These are phyloP conservation scores for Sporothrix schenckii DNA, from an alignment of 2,329 filamentous ascomycete genomes.

Conservation along the genomic window DNA sequence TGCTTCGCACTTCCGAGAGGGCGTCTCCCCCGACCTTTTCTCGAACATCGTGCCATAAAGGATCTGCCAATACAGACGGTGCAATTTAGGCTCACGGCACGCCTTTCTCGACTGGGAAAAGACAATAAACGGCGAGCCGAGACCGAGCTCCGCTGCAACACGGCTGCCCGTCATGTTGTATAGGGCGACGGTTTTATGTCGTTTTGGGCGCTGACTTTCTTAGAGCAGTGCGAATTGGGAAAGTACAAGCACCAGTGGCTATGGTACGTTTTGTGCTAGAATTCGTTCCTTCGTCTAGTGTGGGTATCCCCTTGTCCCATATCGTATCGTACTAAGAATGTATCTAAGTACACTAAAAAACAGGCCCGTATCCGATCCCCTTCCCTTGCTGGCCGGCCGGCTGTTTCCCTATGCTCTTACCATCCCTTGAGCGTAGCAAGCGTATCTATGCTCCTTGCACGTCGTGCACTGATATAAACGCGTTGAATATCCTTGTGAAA, in stretches of 20 bases:
- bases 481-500: not conserved
- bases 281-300: not conserved
- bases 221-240: not conserved
- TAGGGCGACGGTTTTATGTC: conserved; percentile 10
- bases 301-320: not conserved
- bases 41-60: not conserved
- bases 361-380: not conserved
- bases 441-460: conserved; percentile 17
- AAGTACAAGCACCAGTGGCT: not conserved
- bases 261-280: not conserved
- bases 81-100: not conserved
- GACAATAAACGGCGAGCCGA: conserved; percentile 6
- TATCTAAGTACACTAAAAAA: not conserved
- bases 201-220: not conserved
- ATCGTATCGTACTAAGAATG: conserved; percentile 1
- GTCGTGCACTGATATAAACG: not conserved
- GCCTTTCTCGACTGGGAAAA: conserved; percentile 1
- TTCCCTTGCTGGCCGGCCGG: not conserved
- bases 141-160: conserved; percentile 9
- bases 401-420: no score
- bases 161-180: not conserved
- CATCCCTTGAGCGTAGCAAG: not conserved
- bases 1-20: not conserved
- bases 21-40: not conserved
- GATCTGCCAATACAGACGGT: not conserved